phyloP scores from a whole-genome alignment of 306 rosid genomes.

The Rosa lucieae region DNA sequence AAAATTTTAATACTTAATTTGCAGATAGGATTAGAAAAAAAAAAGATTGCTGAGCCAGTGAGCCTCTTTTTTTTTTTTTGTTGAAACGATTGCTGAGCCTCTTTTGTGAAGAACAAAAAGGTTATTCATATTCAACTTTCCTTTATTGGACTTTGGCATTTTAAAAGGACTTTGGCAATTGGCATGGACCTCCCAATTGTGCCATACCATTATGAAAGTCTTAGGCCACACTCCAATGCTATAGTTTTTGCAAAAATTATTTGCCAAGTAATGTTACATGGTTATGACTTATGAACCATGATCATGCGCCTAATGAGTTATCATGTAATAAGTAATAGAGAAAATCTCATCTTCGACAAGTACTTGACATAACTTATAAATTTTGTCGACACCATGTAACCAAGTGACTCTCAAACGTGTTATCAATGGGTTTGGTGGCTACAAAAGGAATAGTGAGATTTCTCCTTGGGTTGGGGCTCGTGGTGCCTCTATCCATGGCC shows the following conservation, averaged over 20 bases:
- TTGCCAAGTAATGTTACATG: neutral
- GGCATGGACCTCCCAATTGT: neutral
- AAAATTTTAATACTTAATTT: neutral
- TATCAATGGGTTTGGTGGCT: too few species aligned
- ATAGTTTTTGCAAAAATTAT: neutral
- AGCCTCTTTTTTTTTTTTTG: too few species aligned
- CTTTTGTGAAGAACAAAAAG: neutral
- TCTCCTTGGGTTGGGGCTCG: too few species aligned
- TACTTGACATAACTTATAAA: too few species aligned
- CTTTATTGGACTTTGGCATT: neutral
- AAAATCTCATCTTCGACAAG: too few species aligned
- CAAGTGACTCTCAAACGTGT: too few species aligned
- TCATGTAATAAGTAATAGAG: neutral
- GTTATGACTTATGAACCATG: neutral
- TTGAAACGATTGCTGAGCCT: neutral
- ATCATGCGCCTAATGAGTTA: neutral
- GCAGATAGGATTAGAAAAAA: neutral
- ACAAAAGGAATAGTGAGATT: too few species aligned
- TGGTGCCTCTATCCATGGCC: too few species aligned
- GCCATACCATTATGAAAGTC: neutral
- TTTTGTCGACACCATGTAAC: too few species aligned
- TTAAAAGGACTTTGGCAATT: neutral
- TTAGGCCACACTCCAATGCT: neutral
- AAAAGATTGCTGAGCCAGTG: neutral
- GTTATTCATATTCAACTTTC: neutral